phyloP scores from a whole-genome alignment of 1,139 yeast species.

The Suhomyces bokatorum region DNA sequence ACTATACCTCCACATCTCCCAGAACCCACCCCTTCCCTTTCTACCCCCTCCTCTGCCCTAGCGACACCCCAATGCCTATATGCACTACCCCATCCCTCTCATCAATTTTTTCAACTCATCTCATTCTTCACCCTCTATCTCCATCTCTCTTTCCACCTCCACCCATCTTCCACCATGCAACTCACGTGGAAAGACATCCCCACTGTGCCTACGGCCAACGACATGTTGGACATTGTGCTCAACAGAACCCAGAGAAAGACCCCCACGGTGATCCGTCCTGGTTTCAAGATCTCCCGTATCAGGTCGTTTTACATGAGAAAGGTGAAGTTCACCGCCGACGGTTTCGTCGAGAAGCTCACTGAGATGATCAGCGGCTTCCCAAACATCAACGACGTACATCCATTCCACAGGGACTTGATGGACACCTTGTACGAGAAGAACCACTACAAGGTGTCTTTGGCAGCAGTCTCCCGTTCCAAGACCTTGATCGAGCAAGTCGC shows the following conservation, averaged over 20 bases:
- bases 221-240: conserved; percentile 91
- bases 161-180: conserved; percentile 59
- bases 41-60: background rate
- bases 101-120: conserved; percentile 5
- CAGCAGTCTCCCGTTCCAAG: conserved; percentile 92
- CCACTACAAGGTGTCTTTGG: conserved; percentile 96
- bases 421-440: conserved; percentile 97
- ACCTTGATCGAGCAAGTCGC: conserved; percentile 93
- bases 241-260: conserved; percentile 98
- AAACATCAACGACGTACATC: conserved; percentile 94
- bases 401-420: conserved; percentile 96
- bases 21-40: background rate
- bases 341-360: conserved; percentile 87
- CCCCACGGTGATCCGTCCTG: conserved; percentile 96
- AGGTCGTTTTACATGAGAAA: conserved; percentile 98
- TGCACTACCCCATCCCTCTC: conserved; percentile 3
- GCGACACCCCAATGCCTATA: background rate
- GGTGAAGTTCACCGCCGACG: conserved; percentile 93
- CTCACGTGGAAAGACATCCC: conserved; percentile 98
- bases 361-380: conserved; percentile 90
- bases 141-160: conserved; percentile 1
- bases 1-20: background rate
- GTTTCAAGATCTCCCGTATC: conserved; percentile 93
- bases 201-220: conserved; percentile 87
- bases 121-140: background rate